These are phyloP conservation scores for Eragrostis curvula DNA, from an alignment of 176 grass and related monocot genomes.

Conservation along the genomic window DNA sequence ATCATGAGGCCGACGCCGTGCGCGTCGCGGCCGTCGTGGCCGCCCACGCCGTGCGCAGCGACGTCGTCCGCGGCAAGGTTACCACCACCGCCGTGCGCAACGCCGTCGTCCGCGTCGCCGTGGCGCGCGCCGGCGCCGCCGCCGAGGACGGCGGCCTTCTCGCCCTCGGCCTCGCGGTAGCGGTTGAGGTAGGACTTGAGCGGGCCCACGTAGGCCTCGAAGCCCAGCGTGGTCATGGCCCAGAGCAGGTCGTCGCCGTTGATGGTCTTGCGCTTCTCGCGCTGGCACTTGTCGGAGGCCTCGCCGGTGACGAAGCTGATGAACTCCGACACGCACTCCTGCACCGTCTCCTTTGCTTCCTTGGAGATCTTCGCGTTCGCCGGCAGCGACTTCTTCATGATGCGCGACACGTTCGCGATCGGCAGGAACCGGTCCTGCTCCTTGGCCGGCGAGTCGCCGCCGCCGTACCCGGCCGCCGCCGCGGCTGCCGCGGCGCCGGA, in stretches of 20 bases:
- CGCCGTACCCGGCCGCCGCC: not conserved
- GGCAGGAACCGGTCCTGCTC: constrained; percentile 93
- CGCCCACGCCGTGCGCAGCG: not conserved
- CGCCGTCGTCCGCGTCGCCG: not conserved
- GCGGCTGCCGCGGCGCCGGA: constrained; percentile 41
- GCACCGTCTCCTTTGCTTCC: constrained; percentile 93
- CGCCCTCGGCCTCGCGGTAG: constrained; percentile 84
- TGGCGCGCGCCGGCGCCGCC: not conserved
- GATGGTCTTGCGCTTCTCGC: constrained; percentile 97
- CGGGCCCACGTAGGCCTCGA: constrained; percentile 77
- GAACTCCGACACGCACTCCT: constrained; percentile 98
- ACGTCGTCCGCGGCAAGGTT: not conserved
- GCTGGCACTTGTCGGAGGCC: constrained; percentile 98
- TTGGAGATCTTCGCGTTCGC: constrained; percentile 97
- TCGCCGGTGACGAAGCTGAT: constrained; percentile 96
- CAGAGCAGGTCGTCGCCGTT: constrained; percentile 96
- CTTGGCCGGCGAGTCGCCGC: constrained; percentile 59
- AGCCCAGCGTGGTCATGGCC: constrained; percentile 91
- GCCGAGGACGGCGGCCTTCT: constrained; percentile 59
- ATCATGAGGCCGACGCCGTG: constrained; percentile 56
- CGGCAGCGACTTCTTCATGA: constrained; percentile 91
- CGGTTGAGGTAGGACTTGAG: constrained; percentile 76
- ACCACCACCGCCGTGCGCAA: not conserved
- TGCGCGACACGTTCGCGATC: constrained; percentile 93
- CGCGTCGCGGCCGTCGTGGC: not conserved